Base-by-base conservation (phyloP, 2,329 filamentous ascomycete species). In the Colletotrichum tamarilloi region DNA sequence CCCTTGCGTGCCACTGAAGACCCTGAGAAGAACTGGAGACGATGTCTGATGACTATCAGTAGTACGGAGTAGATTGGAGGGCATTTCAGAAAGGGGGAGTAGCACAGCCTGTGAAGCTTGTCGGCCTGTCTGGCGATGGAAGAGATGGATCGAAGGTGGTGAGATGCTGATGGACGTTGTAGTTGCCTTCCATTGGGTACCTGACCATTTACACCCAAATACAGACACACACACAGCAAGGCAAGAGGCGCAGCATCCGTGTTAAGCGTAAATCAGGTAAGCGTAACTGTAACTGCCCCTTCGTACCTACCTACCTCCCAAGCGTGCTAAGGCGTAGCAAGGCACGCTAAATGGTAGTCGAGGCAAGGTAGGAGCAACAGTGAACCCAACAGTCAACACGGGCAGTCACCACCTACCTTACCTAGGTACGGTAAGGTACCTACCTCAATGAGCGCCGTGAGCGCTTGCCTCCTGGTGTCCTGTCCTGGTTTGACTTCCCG, bases 401-500 rank as follows among this genome's bases (percentile, higher is more conserved):
- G 38, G 14, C 14, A 42, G 35, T 38, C 38, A 16, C 14, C 38
- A 42, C 14, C 16, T 6, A 19, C 35, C 9, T 3, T 32, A n/a
- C n/a, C n/a, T n/a, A 9, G 32, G 32, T 12, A 35, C 12, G 32
- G 32, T 35, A 26, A 26, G 26, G 26, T 26, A 26, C 26, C 26
- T 26, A 35, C 32, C 32, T 35, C 32, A 12, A 35, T 35, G 11
- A 12, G 32, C 32, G 32, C 32, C 4, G 24, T 28, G 46, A 38
- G 32, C 42, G 28, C 42, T 63, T 26, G 64, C n/a, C 64, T 55
- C 24, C 66, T 42, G 38, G 38, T 16, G 16, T 35, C 11, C 32
- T 35, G 32, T 35, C 38, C 38, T 56, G 55, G 70, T 60, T 73
- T 65, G 70, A 73, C 70, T 70, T 73, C 70, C 67, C 70, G 60